Base-by-base conservation (phyloP, 1,284 basidiomycete species). In the Apiotrichum laibachii region DNA sequence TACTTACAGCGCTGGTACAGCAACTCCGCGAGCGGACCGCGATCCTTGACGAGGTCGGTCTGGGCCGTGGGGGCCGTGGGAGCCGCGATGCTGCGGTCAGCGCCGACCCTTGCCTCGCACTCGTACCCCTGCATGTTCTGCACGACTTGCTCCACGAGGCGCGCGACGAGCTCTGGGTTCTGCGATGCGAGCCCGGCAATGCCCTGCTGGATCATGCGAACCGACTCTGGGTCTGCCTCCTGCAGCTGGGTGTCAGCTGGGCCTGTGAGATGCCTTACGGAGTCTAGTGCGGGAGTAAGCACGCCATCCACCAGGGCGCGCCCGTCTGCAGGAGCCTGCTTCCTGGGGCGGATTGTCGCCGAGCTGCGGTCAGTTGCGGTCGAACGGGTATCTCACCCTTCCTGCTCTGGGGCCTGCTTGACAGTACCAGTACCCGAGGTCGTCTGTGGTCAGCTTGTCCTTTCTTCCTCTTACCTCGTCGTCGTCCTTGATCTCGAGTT, bases 171-270 rank as follows among this genome's bases (percentile, higher is more conserved):
- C 59, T 88, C 85, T 0, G 93, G 85, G 69, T 94, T 92, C 33
- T 85, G 84, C 31, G 87, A 85, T 60, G 86, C 86, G 31, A 98
- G 81, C 69, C 93, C 90, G 52, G 85, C 80, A 75, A 97, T 96
- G 0, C 94, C 94, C 61, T 90, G 83, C 46, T 89, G 85, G 49
- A 98, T 84, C 85, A 93, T 90, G 73, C 88, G 89, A 51, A 97
- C 77, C 67, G 94, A 89, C 53, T 85, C 81, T 37, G 92, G 90
- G 64, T 90, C 88, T 84, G 91, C 88, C 68, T 92, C 90, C 66
- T 90, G 88, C 34, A 82, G 37, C 48, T 46, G 40, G 19, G 34
- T 22, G 39, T 46, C 47, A 50, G 34, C 70, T 70, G n/a, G 71
- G 73, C 26, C 64, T 65, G 50, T 68, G 69, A 67, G 65, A 45